A percentile compares a stretch with the other conserved stretches of the same genome.
phyloP scores from a whole-genome alignment of 2,329 filamentous ascomycete species.

The Periconia macrospinosa region DNA sequence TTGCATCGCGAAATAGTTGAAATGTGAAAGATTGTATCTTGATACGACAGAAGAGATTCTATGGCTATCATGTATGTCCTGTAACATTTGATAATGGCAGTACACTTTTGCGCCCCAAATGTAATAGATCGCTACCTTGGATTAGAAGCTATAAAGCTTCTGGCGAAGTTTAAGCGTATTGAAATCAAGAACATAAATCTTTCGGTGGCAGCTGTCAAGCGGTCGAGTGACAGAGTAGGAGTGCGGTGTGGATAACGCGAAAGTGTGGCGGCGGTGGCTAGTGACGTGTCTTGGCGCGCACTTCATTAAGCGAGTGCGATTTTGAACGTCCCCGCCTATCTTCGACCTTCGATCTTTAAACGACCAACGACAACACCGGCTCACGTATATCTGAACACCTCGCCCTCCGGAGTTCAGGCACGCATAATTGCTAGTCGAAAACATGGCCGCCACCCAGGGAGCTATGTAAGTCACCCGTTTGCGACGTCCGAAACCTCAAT shows the following conservation, averaged over 20 bases:
- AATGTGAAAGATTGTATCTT: too few relatives aligned
- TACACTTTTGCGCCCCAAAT: too few relatives aligned
- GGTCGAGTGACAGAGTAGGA: too few relatives aligned
- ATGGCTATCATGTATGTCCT: neutral
- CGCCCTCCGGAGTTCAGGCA: slow-evolving; percentile 36
- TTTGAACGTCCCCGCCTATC: slow-evolving; percentile 9
- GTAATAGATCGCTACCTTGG: neutral
- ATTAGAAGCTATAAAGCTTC: too few relatives aligned
- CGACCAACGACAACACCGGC: slow-evolving; percentile 34
- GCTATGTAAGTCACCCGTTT: slow-evolving; percentile 41
- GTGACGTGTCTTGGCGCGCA: slow-evolving; percentile 11
- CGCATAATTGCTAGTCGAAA: slow-evolving; percentile 36
- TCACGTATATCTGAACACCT: slow-evolving; percentile 34
- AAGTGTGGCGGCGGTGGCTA: slow-evolving; percentile 2
- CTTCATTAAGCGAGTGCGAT: slow-evolving; percentile 16
- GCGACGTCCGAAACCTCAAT: neutral
- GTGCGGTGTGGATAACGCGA: neutral
- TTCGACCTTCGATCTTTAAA: slow-evolving; percentile 20
- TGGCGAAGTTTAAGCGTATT: too few relatives aligned
- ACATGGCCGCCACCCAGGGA: slow-evolving; percentile 46
- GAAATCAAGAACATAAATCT: too few relatives aligned
- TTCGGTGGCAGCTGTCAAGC: too few relatives aligned
- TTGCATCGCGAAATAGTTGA: neutral
- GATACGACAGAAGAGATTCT: neutral
- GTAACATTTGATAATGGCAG: too few relatives aligned